Conservation (phyloP, 345 rosid genomes). For the Corchorus capsularis region DNA sequence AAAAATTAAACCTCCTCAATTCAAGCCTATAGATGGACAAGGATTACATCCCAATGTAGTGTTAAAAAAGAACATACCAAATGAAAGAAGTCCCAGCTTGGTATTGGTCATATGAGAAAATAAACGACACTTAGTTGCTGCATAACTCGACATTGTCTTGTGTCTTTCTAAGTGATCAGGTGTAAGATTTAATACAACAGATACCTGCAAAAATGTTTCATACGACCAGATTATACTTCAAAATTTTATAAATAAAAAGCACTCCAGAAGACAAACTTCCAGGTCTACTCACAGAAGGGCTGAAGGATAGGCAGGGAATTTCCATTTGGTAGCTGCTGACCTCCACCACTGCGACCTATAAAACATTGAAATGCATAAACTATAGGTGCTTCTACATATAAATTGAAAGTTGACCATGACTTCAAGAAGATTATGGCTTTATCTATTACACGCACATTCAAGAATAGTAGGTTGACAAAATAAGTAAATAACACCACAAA, state of each 20-base stretch:
- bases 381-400: not conserved
- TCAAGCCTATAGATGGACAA: not conserved
- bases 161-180: constrained; percentile 45
- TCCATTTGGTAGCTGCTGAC: constrained; percentile 46
- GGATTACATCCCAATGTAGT: not conserved
- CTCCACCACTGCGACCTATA: constrained; percentile 41
- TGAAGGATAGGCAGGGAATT: constrained; percentile 32
- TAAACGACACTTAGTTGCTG: constrained; percentile 32
- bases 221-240: constrained; percentile 3
- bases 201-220: constrained; percentile 28
- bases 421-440: not conserved
- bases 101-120: constrained; percentile 35
- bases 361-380: constrained; percentile 1
- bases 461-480: not conserved
- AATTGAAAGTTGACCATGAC: constrained; percentile 1
- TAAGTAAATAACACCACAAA: not conserved
- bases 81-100: constrained; percentile 31
- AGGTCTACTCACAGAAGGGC: constrained; percentile 31
- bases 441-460: not conserved
- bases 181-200: constrained; percentile 37
- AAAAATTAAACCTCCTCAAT: not conserved
- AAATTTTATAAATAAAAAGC: not conserved
- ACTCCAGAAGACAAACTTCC: not conserved
- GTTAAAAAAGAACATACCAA: constrained; percentile 18
- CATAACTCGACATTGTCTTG: constrained; percentile 38